A percentile compares a stretch with the other conserved stretches of the same genome.
phyloP scores from a whole-genome alignment of 345 rosid species.

The Murraya paniculata region DNA sequence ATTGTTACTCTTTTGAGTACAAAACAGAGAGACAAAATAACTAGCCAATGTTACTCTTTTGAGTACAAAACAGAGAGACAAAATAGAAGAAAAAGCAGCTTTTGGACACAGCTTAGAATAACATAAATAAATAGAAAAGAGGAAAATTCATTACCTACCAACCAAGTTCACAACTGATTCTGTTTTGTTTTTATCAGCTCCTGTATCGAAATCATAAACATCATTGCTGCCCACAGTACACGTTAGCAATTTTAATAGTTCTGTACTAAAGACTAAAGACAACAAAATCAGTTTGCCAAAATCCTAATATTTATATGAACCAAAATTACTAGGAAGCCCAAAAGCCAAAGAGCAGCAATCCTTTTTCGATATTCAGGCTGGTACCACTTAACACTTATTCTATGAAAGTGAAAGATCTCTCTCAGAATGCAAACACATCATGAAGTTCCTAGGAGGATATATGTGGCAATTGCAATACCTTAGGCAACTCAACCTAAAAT shows the following conservation, averaged over 20 bases:
- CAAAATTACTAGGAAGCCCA: background rate
- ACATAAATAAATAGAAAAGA: no score
- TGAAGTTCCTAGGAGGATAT: background rate
- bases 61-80: background rate
- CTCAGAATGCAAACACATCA: background rate
- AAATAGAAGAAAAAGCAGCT: background rate
- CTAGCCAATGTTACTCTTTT: constrained; percentile 7
- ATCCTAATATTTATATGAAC: background rate
- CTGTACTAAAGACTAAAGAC: background rate
- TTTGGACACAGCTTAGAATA: background rate
- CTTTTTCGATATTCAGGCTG: background rate
- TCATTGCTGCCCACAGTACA: constrained; percentile 70
- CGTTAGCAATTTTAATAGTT: constrained; percentile 13
- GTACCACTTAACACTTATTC: background rate
- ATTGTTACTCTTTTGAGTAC: constrained; percentile 1
- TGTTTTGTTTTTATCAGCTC: constrained; percentile 87
- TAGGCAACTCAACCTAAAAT: background rate
- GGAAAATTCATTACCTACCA: constrained; percentile 52
- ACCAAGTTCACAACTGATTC: constrained; percentile 84
- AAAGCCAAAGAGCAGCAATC: background rate
- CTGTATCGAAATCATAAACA: constrained; percentile 92
- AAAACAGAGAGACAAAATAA: constrained; percentile 14
- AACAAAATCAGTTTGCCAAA: background rate
- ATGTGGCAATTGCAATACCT: background rate
- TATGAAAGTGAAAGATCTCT: background rate